Percentiles rank a stretch among this genome's conserved stretches.
phyloP scores from a whole-genome alignment of 2,329 filamentous ascomycete genomes.

The Cladophialophora bantiana region DNA sequence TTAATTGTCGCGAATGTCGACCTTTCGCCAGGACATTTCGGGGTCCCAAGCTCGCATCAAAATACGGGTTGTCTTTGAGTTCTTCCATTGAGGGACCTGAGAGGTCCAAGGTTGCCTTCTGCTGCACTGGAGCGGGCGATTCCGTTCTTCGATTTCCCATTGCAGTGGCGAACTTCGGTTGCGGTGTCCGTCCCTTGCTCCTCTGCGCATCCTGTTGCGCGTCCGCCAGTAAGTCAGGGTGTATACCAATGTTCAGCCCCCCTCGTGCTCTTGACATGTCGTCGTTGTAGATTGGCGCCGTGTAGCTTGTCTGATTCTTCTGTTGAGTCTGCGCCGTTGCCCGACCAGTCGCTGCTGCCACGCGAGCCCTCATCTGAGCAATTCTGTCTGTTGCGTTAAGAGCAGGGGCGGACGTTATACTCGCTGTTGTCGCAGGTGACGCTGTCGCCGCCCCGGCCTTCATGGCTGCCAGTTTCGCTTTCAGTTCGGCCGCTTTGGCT shows the following conservation, averaged over 20 bases:
- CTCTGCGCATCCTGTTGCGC: slow-evolving; percentile 53
- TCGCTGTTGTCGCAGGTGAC: slow-evolving; percentile 36
- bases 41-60: slow-evolving; percentile 71
- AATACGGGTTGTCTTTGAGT: slow-evolving; percentile 78
- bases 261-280: slow-evolving; percentile 62
- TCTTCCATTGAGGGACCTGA: slow-evolving; percentile 66
- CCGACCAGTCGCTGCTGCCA: slow-evolving; percentile 73
- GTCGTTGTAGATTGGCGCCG: slow-evolving; percentile 58
- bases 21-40: slow-evolving; percentile 66
- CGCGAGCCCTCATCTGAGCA: slow-evolving; percentile 79
- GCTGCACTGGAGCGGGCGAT: slow-evolving; percentile 45
- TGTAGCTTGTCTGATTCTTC: slow-evolving; percentile 53
- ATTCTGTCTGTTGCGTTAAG: slow-evolving; percentile 70
- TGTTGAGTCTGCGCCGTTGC: slow-evolving; percentile 52
- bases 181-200: slow-evolving; percentile 46
- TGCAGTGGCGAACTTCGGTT: slow-evolving; percentile 62
- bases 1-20: slow-evolving; percentile 75
- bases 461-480: slow-evolving; percentile 53
- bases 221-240: slow-evolving; percentile 72
- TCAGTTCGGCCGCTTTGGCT: slow-evolving; percentile 57
- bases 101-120: slow-evolving; percentile 62
- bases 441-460: slow-evolving; percentile 40
- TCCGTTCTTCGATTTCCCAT: slow-evolving; percentile 63
- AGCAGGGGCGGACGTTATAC: slow-evolving; percentile 48
- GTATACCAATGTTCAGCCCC: slow-evolving; percentile 76